Percentiles rank a stretch among this genome's conserved stretches.
Conservation (phyloP, 176 grass and related monocot genomes). For the Pharus latifolius region DNA sequence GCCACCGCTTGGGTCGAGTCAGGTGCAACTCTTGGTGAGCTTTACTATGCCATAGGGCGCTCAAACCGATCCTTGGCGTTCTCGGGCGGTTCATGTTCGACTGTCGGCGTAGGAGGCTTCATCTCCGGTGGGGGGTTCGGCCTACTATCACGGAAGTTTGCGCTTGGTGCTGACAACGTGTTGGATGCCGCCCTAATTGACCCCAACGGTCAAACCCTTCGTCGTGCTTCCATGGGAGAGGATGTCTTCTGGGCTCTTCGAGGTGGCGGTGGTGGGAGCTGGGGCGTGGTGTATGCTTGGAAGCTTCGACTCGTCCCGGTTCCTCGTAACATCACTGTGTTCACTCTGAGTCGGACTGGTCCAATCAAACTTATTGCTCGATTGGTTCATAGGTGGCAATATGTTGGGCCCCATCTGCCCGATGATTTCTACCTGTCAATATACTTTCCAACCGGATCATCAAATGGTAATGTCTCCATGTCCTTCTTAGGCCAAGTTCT, state of each 20-base stretch:
- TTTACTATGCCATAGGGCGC: conserved; percentile 35
- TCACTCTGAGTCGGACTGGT: neutral
- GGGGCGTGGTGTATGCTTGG: conserved; percentile 71
- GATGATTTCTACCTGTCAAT: conserved; percentile 53
- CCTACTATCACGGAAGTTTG: conserved; percentile 40
- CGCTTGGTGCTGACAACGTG: conserved; percentile 55
- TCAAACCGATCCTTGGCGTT: conserved; percentile 28
- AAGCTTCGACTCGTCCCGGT: conserved; percentile 52
- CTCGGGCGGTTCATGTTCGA: conserved; percentile 41
- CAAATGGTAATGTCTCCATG: conserved; percentile 6
- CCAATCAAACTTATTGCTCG: conserved; percentile 5
- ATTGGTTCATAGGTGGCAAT: conserved; percentile 49
- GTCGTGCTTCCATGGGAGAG: conserved; percentile 27
- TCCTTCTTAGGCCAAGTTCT: conserved; percentile 41
- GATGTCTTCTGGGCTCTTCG: conserved; percentile 77
- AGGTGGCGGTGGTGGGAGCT: conserved; percentile 69
- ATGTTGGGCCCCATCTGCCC: conserved; percentile 26
- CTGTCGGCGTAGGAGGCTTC: conserved; percentile 37
- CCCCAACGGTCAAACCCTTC: neutral
- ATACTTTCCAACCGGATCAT: neutral
- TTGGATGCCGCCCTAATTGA: conserved; percentile 36
- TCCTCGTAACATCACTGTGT: conserved; percentile 23
- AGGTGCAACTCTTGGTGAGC: conserved; percentile 53
- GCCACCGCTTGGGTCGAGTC: conserved; percentile 43
- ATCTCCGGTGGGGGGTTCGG: conserved; percentile 59